Base-by-base conservation (phyloP, 2,329 filamentous ascomycete genomes). In the Xenosphaeropsis pyriputrescens region DNA sequence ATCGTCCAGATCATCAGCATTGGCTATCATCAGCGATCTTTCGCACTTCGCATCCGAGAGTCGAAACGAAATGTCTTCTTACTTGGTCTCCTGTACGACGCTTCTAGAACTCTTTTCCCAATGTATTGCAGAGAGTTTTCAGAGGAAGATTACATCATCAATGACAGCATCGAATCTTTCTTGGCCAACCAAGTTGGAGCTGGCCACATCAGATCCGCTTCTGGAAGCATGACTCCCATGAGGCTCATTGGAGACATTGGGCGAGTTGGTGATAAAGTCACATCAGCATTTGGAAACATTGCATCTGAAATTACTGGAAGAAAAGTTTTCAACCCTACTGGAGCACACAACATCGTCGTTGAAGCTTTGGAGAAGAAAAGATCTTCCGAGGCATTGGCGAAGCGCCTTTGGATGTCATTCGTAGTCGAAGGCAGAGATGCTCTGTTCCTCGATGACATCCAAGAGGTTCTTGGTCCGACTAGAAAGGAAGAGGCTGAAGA, bases 381-480 rank as follows among this genome's bases (percentile, higher is more conserved):
- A 42, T 83, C 85, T 6, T 85, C 86, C 0, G 88, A 96, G 56
- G 91, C 91, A n/a, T 64, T 96, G 41, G 88, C 85, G n/a, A 80
- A 76, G 47, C 81, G 91, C 51, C 79, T 96, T 44, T 96, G 91
- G 91, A 93, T 95, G 85, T 95, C 88, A 1, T 93, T 95, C 54
- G 91, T 94, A 2, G 75, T 91, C 4, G 89, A 96, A 58, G 86
- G 85, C 49, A 78, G 78, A 41, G 85, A 95, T 31, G 66, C 79
- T 1, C 67, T 98, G 7, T 84, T 72, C 47, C 59, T 72, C 7
- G 85, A 94, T 4, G 91, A 98, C 54, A 70, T 98, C 29, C 56
- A 78, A 19, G 89, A 96, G 55, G 89, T 96, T 8, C 77, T 98
- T 41, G 89, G 89, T 2, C 63, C 72, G 0, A 72, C 73, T 5